Conservation (phyloP, 768 basidiomycete genomes). For the Phaffia tasmanica region DNA sequence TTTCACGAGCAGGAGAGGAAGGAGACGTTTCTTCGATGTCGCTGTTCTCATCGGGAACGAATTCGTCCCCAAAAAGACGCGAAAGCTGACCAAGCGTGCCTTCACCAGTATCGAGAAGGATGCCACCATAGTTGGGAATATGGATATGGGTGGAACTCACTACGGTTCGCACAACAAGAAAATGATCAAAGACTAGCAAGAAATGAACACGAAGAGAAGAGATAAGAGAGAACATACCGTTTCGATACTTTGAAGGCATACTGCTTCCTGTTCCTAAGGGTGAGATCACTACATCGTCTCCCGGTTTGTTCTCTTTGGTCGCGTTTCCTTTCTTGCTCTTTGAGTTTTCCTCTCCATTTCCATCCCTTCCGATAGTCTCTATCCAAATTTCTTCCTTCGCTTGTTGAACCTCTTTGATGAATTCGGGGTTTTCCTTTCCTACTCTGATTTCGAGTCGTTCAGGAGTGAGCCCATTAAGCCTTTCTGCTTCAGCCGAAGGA, state of each 20-base stretch:
- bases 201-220: not conserved
- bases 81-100: slow-evolving; percentile 83
- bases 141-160: slow-evolving; percentile 61
- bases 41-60: not conserved
- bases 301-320: slow-evolving; percentile 33
- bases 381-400: slow-evolving; percentile 42
- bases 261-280: slow-evolving; percentile 84
- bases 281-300: slow-evolving; percentile 57
- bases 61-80: slow-evolving; percentile 58
- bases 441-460: slow-evolving; percentile 27
- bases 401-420: slow-evolving; percentile 28
- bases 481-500: not conserved
- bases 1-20: slow-evolving; percentile 42
- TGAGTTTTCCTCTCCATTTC: slow-evolving; percentile 28
- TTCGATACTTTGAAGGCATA: slow-evolving; percentile 71
- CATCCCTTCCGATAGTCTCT: slow-evolving; percentile 39
- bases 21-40: slow-evolving; percentile 23
- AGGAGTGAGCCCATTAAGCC: slow-evolving; percentile 44
- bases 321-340: not conserved
- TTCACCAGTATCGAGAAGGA: slow-evolving; percentile 84
- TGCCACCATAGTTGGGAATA: slow-evolving; percentile 58
- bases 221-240: slow-evolving; percentile 47
- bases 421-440: slow-evolving; percentile 22
- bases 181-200: not conserved
- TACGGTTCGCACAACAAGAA: slow-evolving; percentile 41